phyloP scores from a whole-genome alignment of 305 asterid species.

The Caryopteris hybrid region DNA sequence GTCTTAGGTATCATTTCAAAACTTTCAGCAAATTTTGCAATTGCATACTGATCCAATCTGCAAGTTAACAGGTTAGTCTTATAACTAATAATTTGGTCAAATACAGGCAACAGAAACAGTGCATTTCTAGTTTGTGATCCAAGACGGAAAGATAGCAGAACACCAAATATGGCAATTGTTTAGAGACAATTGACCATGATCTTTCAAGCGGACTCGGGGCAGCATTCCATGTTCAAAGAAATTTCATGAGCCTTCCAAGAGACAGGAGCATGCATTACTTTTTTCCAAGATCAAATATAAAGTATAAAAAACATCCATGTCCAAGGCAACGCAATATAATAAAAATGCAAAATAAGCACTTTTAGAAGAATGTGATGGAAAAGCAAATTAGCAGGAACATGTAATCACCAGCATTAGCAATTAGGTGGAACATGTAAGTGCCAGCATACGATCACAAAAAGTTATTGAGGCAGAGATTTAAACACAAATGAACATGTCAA shows the following conservation, averaged over 20 bases:
- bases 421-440: background rate
- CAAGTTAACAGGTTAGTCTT: slow-evolving; percentile 17
- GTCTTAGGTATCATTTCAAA: slow-evolving; percentile 94
- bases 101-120: background rate
- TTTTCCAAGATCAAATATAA: background rate
- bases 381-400: background rate
- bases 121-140: background rate
- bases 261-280: background rate
- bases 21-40: slow-evolving; percentile 93
- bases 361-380: background rate
- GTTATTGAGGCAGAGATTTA: background rate
- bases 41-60: slow-evolving; percentile 97
- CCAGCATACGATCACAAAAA: background rate
- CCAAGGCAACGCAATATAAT: background rate
- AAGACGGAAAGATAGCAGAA: background rate
- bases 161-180: background rate
- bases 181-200: background rate
- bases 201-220: background rate
- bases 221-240: background rate
- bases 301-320: background rate
- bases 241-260: background rate
- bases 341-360: background rate
- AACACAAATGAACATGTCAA: background rate
- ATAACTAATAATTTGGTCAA: background rate
- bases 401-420: background rate